These are phyloP conservation scores for Royoungia palumana DNA, from an alignment of 768 basidiomycete genomes.

Conservation along the genomic window DNA sequence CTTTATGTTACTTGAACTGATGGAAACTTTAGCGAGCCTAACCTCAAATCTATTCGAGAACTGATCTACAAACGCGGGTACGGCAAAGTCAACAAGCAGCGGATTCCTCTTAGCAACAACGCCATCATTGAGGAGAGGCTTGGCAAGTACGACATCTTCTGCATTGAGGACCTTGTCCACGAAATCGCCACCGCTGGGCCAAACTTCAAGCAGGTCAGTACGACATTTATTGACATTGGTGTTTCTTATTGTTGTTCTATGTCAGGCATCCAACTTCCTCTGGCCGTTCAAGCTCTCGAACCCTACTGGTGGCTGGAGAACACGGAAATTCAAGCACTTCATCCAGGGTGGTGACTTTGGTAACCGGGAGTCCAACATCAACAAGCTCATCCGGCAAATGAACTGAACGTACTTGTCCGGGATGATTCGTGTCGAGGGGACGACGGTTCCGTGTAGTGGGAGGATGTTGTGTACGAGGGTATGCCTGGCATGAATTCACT, in stretches of 20 bases:
- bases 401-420: conserved; percentile 46
- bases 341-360: conserved; percentile 97
- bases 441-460: conserved; percentile 6
- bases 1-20: not conserved
- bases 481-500: conserved; percentile 32
- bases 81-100: conserved; percentile 97
- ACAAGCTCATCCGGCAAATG: conserved; percentile 95
- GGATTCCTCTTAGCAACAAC: conserved; percentile 94
- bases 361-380: conserved; percentile 95
- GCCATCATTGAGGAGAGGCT: conserved; percentile 86
- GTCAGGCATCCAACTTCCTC: conserved; percentile 87
- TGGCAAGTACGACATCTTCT: conserved; percentile 94
- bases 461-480: conserved; percentile 23
- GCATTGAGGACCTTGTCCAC: conserved; percentile 95
- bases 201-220: conserved; percentile 94
- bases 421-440: not conserved
- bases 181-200: conserved; percentile 94
- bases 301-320: conserved; percentile 98
- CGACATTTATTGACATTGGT: not conserved
- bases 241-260: not conserved
- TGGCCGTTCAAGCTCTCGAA: conserved; percentile 99
- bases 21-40: conserved; percentile 67
- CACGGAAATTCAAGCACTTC: conserved; percentile 96
- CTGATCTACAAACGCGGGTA: conserved; percentile 99
- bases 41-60: conserved; percentile 95